phyloP scores from a whole-genome alignment of 2,329 filamentous ascomycete species.

The Kalmusia sp. region DNA sequence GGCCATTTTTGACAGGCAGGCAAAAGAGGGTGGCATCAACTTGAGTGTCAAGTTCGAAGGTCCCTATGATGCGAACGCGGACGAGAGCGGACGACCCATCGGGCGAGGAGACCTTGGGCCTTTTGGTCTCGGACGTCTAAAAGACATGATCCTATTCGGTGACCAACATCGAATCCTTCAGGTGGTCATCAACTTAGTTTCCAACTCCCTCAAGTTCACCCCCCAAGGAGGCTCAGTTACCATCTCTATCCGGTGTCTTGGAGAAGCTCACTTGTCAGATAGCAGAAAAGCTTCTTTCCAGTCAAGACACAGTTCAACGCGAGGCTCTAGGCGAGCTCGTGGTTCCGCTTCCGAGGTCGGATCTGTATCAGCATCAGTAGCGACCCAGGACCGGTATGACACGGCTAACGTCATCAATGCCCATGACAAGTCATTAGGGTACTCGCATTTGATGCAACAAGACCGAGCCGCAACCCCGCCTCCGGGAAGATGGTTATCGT shows the following conservation, averaged over 20 bases:
- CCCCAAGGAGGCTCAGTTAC: constrained; percentile 76
- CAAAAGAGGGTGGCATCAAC: constrained; percentile 77
- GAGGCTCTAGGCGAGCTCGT: constrained; percentile 42
- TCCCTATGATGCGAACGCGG: constrained; percentile 47
- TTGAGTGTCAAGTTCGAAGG: constrained; percentile 76
- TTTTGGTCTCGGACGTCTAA: constrained; percentile 70
- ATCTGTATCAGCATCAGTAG: constrained; percentile 35
- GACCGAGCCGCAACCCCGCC: constrained; percentile 52
- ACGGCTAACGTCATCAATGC: constrained; percentile 56
- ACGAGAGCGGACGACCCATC: constrained; percentile 45
- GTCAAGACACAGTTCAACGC: constrained; percentile 49
- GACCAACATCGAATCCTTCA: constrained; percentile 90
- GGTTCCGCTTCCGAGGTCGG: constrained; percentile 41
- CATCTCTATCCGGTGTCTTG: constrained; percentile 76
- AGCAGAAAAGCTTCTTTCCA: constrained; percentile 56
- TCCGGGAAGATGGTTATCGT: constrained; percentile 72
- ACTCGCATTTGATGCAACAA: constrained; percentile 42
- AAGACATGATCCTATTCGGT: constrained; percentile 90
- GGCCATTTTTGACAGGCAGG: constrained; percentile 90
- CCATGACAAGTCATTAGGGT: constrained; percentile 47
- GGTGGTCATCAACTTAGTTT: constrained; percentile 92
- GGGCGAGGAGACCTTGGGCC: constrained; percentile 67
- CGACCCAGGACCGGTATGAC: constrained; percentile 35
- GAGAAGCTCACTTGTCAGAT: constrained; percentile 58
- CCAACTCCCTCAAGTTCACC: constrained; percentile 92